Evolutionary conservation across 1,284 basidiomycete species (phyloP), one percentile per base, ranked within the genome.

Genomic region (Sporisorium graminicola): DNA sequence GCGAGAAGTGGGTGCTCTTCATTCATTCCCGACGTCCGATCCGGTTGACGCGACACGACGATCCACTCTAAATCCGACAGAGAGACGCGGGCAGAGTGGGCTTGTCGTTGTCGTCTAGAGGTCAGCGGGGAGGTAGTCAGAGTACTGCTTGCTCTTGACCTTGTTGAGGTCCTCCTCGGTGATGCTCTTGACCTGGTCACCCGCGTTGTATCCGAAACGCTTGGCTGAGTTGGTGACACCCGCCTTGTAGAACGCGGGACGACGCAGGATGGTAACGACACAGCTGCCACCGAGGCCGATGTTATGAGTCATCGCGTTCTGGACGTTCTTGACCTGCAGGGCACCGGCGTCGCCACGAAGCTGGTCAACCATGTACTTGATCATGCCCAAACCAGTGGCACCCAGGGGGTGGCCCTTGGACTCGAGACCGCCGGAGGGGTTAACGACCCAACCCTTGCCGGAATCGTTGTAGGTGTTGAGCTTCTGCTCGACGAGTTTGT

Each of bases 361-460:
- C 90, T 77, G 84, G 91, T 77, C 92, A 75, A 91, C 89, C 72
- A 94, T 92, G 84, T 93, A 94, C 85, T 93, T 94, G 83, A 93
- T 91, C 92, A 94, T 94, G 37, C 92, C 93, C 18, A 94, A 86
- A 1, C 93, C 93, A 8, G 92, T 93, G 2, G 93, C 93, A 46
- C 93, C 93, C 22, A 94, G 88, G 3, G 93, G 93, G 83, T 83
- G 81, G 2, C 93, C 93, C 84, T 94, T 94, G 35, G 92, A 92
- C 84, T 94, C 93, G 33, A 95, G 88, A 0, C 93, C 93, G 37
- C 93, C 93, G 60, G 91, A 85, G 0, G 94, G 93, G 81, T 95
- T 95, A 55, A 95, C 86, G n/a, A 94, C 92, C 74, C 90, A 94
- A 42, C 74, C 74, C 85, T 93, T 93, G 14, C 93, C 93, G 0